Conservation (phyloP, 768 basidiomycete species). For the Cyclocybe aegerita region DNA sequence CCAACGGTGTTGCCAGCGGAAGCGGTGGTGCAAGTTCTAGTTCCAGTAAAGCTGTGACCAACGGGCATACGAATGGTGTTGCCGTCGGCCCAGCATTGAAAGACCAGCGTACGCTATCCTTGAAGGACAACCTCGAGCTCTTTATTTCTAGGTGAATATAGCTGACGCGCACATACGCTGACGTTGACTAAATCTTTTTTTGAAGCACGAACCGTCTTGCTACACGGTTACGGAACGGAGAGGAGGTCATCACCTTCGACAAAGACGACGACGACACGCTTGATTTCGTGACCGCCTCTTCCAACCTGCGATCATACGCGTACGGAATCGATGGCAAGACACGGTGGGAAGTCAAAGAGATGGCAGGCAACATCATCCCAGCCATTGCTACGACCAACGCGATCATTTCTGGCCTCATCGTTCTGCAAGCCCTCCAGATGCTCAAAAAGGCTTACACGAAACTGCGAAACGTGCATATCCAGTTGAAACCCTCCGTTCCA, state of each 20-base stretch:
- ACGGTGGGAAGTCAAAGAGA: constrained; percentile 98
- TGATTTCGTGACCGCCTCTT: constrained; percentile 94
- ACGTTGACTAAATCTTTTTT: neutral
- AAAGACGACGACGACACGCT: constrained; percentile 98
- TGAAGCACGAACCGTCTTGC: constrained; percentile 80
- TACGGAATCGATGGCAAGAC: constrained; percentile 90
- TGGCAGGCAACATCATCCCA: constrained; percentile 99
- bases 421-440: constrained; percentile 87
- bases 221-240: constrained; percentile 58
- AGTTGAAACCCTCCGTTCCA: constrained; percentile 77
- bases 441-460: constrained; percentile 61
- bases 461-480: constrained; percentile 75
- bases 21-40: constrained; percentile 9
- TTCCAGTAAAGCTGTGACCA: constrained; percentile 6
- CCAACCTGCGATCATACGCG: constrained; percentile 87
- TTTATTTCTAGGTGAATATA: constrained; percentile 79
- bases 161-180: neutral
- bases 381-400: constrained; percentile 99
- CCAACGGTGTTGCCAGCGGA: constrained; percentile 26
- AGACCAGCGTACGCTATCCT: constrained; percentile 76
- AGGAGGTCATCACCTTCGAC: constrained; percentile 84
- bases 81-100: constrained; percentile 46
- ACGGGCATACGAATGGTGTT: constrained; percentile 28
- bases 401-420: constrained; percentile 92
- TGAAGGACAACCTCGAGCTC: constrained; percentile 80